phyloP scores from a whole-genome alignment of 257 asterid species.

The Solanum medicagineum region DNA sequence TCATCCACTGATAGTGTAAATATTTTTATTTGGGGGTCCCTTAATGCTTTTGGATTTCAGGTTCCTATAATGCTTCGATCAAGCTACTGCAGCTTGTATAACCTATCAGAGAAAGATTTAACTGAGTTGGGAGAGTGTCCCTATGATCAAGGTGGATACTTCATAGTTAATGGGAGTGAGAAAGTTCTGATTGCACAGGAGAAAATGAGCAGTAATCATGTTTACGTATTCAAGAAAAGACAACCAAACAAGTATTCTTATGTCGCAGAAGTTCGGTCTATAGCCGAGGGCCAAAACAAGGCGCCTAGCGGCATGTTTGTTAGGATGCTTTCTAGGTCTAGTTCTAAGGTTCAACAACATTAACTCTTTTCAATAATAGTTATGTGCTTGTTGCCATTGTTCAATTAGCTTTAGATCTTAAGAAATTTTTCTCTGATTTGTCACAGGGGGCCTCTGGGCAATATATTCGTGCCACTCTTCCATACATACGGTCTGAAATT shows the following conservation, averaged over 20 bases:
- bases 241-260: conserved; percentile 98
- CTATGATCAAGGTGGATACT: conserved; percentile 94
- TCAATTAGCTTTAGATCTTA: neutral
- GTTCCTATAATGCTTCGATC: conserved; percentile 97
- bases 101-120: conserved; percentile 90
- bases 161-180: conserved; percentile 93
- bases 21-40: neutral
- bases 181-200: conserved; percentile 98
- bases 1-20: neutral
- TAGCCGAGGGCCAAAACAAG: conserved; percentile 91
- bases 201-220: conserved; percentile 99
- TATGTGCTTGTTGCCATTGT: neutral
- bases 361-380: neutral
- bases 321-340: conserved; percentile 92
- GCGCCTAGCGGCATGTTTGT: conserved; percentile 97
- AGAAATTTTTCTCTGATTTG: neutral
- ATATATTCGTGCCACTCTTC: conserved; percentile 89
- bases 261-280: conserved; percentile 89
- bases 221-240: conserved; percentile 89
- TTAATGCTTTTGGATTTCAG: conserved; percentile 13
- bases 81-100: conserved; percentile 83
- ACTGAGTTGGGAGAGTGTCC: conserved; percentile 99
- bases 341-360: conserved; percentile 74
- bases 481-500: conserved; percentile 84
- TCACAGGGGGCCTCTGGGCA: conserved; percentile 95